A percentile compares a stretch with the other conserved stretches of the same genome.
phyloP scores from a whole-genome alignment of 768 basidiomycete species.

The Trametes gibbosa region DNA sequence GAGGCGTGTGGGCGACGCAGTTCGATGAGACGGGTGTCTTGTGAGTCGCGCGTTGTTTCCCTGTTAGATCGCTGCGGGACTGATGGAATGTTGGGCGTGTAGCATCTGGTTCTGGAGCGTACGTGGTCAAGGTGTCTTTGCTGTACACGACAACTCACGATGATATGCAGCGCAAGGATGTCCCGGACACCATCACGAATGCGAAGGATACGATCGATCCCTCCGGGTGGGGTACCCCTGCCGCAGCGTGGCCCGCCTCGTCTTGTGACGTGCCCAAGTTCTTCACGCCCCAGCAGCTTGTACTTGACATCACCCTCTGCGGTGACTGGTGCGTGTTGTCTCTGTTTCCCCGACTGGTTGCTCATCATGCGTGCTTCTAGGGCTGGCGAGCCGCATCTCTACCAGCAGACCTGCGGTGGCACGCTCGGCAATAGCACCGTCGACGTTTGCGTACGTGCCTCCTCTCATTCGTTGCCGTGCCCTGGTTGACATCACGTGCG shows the following conservation, averaged over 20 bases:
- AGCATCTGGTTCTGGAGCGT: conserved; percentile 52
- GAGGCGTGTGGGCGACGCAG: conserved; percentile 67
- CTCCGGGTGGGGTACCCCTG: conserved; percentile 44
- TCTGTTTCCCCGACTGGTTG: neutral
- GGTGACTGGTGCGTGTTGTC: conserved; percentile 40
- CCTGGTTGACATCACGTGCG: neutral
- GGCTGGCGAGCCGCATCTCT: conserved; percentile 47
- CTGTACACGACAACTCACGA: neutral
- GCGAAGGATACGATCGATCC: conserved; percentile 34
- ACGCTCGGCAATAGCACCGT: conserved; percentile 35
- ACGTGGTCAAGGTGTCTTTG: conserved; percentile 8
- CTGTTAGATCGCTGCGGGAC: conserved; percentile 22
- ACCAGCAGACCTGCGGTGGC: conserved; percentile 41
- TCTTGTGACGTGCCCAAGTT: conserved; percentile 43
- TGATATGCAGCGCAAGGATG: conserved; percentile 31
- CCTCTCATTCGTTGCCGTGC: neutral
- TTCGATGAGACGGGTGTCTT: conserved; percentile 55
- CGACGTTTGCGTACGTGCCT: conserved; percentile 28
- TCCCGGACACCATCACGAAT: conserved; percentile 23
- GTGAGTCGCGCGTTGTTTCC: conserved; percentile 27
- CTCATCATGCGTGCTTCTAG: conserved; percentile 29
- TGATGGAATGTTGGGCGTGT: neutral
- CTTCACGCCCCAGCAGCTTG: conserved; percentile 47
- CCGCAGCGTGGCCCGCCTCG: conserved; percentile 38
- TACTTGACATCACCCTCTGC: conserved; percentile 57